Conservation (phyloP, 768 basidiomycete species). For the Mycena albidolilacea region DNA sequence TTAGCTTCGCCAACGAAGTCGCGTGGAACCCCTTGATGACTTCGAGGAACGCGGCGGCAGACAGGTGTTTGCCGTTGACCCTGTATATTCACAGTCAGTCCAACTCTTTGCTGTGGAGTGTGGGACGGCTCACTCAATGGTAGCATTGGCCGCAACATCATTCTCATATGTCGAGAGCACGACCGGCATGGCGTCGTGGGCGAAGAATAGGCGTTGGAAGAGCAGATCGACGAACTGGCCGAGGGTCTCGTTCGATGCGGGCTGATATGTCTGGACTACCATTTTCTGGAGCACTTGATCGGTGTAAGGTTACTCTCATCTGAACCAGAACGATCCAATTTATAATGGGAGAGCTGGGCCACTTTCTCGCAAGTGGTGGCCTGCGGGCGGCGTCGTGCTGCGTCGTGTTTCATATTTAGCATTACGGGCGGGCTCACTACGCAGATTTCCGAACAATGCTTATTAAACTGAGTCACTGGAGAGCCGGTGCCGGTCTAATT, state of each 20-base stretch:
- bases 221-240: constrained; percentile 32
- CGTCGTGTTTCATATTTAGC: not conserved
- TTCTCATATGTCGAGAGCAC: constrained; percentile 23
- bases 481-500: not conserved
- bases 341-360: not conserved
- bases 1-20: constrained; percentile 7
- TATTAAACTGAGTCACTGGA: not conserved
- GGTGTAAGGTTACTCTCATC: not conserved
- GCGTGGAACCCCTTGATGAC: constrained; percentile 20
- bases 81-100: constrained; percentile 11
- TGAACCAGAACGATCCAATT: not conserved
- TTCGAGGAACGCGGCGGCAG: constrained; percentile 24
- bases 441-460: not conserved
- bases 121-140: constrained; percentile 12
- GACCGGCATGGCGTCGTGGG: constrained; percentile 13
- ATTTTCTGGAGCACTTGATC: not conserved
- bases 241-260: constrained; percentile 25
- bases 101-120: not conserved
- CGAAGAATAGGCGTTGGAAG: constrained; percentile 32
- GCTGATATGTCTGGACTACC: constrained; percentile 26
- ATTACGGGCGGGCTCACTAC: constrained; percentile 15
- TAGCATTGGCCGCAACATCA: constrained; percentile 23
- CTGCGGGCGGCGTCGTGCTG: constrained; percentile 18
- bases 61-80: constrained; percentile 19
- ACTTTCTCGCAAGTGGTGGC: not conserved